Base-by-base conservation (phyloP, 192 early-diverging fungal genomes). In the Allomyces macrogynus region DNA sequence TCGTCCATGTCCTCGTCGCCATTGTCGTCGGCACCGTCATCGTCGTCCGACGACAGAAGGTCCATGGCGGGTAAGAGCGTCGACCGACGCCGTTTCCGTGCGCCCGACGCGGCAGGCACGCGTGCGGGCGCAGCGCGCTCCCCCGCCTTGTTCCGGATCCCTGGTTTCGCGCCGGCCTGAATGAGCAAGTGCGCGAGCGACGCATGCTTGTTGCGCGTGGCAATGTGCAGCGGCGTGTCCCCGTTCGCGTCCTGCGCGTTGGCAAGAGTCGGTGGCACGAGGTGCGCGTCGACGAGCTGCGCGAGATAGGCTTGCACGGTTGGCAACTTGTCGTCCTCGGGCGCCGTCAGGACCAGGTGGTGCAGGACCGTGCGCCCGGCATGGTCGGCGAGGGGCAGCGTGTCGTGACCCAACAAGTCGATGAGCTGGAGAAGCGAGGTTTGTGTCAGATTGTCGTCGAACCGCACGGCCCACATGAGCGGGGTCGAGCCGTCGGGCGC, bases 161-260 rank as follows among this genome's bases (percentile, higher is more conserved):
- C 32, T 7, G 32, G 32, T 40, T 40, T 40, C 32, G 32, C 32
- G 32, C 32, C 32, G 32, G 32, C 32, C 32, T 40, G 32, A 40
- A 40, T 40, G 32, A 40, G 32, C 32, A 40, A 40, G 32, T 40
- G 32, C 7, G 32, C 32, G 32, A 40, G 32, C 32, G 32, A 40
- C 32, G 32, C 32, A 7, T 40, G 32, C 32, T 40, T 40, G 32
- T 40, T 40, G 16, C 49, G 49, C 8, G 49, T 70, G 20, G 75
- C 75, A 10, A 76, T 67, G 67, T 76, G 75, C 43, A 76, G 63
- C 24, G 72, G 70, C 5, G 70, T 67, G 69, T 69, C 71, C 32
- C 75, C 72, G 60, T 76, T 76, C n/a, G 66, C 23, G 64, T 76
- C 75, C 27, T 64, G 69, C 3, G 62, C 60, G 23, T 54, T 49